Evolutionary conservation across 108 stramenopile genomes (phyloP), one percentile per base, ranked within the genome.

Genomic region (Cyclotella choctawhatcheeana): DNA sequence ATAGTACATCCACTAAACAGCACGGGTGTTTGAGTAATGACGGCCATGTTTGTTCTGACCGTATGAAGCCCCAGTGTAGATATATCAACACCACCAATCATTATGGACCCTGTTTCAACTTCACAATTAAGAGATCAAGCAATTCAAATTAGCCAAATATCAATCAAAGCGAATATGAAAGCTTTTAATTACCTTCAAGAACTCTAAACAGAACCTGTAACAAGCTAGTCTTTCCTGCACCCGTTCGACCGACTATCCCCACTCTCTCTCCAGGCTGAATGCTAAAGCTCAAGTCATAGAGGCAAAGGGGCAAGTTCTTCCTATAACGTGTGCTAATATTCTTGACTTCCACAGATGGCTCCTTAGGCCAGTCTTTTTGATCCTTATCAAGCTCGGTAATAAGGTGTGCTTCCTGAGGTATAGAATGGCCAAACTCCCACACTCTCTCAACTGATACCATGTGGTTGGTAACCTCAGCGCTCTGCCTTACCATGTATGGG

Each of bases 11-110:
- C 97, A 31, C 88, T 86, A 62, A 97, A 98, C 4, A 99, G 59
- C 8, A 96, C 89, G 14, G 98, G 98, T 21, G 76, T 71, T 71
- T 99, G 97, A 0, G 97, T 97, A 31, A 99, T 97, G 45, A 99
- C 95, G 25, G 94, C 87, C 30, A 99, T 82, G n/a, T 51, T 54
- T 4, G 69, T 84, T 37, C 98, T 81, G 4, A 98, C 83, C 24
- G 88, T 89, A 53, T 94, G 91, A 44, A 99, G 79, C 6, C 96
- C 96, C 0, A 99, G 26, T 2, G 69, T 75, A 0, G 85, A 61
- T 44, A 89, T 89, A 65, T 99, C 59, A 13, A 96, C 78, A 13
- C 90, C 93, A 71, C 96, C 97, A 62, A 98, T 89, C 29, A 69
- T 21, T 26, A 99, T 92, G 29, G 45, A 55, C 21, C 97, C 97